Percentiles rank a stretch among this genome's conserved stretches.
phyloP scores from a whole-genome alignment of 352 stramenopile genomes.

The Blastocystis sp. region DNA sequence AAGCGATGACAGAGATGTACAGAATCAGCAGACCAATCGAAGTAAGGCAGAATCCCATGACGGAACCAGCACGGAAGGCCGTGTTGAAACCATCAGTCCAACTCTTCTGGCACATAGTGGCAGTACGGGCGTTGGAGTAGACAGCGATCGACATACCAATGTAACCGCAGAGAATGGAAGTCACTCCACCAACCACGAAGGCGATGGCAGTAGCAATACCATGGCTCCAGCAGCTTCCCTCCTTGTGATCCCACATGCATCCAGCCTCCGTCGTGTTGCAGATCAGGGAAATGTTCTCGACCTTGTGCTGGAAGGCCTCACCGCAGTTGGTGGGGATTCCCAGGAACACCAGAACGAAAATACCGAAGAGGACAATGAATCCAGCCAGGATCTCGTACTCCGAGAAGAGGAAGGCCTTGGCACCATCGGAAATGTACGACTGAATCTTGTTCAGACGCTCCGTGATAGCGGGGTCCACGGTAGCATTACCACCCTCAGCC shows the following conservation, averaged over 20 bases:
- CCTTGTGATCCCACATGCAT: constrained; percentile 8
- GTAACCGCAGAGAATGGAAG: constrained; percentile 90
- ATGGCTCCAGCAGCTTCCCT: constrained; percentile 68
- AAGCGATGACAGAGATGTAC: constrained; percentile 82
- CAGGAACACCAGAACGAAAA: constrained; percentile 73
- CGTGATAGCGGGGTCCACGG: constrained; percentile 1
- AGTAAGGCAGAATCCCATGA: constrained; percentile 96
- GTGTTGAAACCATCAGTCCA: constrained; percentile 92
- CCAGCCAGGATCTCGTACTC: constrained; percentile 94
- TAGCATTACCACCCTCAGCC: constrained; percentile 37
- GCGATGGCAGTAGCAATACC: constrained; percentile 83
- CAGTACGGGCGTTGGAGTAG: constrained; percentile 94
- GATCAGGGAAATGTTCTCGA: constrained; percentile 73
- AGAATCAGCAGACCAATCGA: constrained; percentile 89
- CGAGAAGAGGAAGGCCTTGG: constrained; percentile 87
- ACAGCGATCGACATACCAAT: constrained; percentile 98
- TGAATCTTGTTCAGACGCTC: constrained; percentile 68
- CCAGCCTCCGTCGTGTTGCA: constrained; percentile 57
- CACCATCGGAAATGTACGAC: constrained; percentile 87
- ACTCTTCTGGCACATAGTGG: constrained; percentile 83
- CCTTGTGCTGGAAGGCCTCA: constrained; percentile 67
- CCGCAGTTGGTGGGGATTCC: constrained; percentile 62
- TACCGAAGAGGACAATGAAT: constrained; percentile 81
- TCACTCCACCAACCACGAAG: constrained; percentile 91
- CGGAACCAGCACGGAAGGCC: constrained; percentile 87